phyloP scores from a whole-genome alignment of 2,329 filamentous ascomycete species.

The Sordariomycetes sp. region DNA sequence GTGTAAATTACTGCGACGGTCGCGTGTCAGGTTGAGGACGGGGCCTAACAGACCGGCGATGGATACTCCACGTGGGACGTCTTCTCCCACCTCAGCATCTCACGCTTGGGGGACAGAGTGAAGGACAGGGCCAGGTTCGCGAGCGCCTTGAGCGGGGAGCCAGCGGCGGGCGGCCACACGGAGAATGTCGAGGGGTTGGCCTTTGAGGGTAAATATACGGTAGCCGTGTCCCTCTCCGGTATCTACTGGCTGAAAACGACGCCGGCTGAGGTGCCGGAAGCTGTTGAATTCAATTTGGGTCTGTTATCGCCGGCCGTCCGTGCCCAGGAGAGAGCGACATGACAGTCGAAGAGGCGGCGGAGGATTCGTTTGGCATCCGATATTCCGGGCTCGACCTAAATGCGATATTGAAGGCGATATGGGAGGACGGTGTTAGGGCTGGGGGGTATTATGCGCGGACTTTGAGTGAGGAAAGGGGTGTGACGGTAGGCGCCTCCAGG shows the following conservation, averaged over 20 bases:
- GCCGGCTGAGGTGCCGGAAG: conserved; percentile 11
- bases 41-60: too few relatives aligned
- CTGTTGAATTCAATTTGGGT: conserved; percentile 12
- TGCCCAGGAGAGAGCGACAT: conserved; percentile 13
- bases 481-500: too few relatives aligned
- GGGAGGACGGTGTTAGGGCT: conserved; percentile 17
- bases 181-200: conserved; percentile 3
- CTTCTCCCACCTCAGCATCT: too few relatives aligned
- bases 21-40: too few relatives aligned
- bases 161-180: conserved; percentile 13
- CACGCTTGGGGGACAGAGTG: too few relatives aligned
- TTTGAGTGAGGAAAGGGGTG: conserved; percentile 10
- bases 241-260: conserved; percentile 8
- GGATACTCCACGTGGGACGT: too few relatives aligned
- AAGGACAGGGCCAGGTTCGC: conserved; percentile 18
- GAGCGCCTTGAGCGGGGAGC: conserved; percentile 10
- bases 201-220: background rate
- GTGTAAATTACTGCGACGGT: too few relatives aligned
- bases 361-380: conserved; percentile 10
- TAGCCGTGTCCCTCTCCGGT: background rate
- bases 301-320: conserved; percentile 13
- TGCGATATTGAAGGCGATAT: conserved; percentile 12
- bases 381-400: conserved; percentile 14
- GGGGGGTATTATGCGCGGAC: conserved; percentile 23
- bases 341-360: background rate